Evolutionary conservation across 176 grass and related monocot genomes (phyloP).

Genomic region (Lolium perenne): DNA sequence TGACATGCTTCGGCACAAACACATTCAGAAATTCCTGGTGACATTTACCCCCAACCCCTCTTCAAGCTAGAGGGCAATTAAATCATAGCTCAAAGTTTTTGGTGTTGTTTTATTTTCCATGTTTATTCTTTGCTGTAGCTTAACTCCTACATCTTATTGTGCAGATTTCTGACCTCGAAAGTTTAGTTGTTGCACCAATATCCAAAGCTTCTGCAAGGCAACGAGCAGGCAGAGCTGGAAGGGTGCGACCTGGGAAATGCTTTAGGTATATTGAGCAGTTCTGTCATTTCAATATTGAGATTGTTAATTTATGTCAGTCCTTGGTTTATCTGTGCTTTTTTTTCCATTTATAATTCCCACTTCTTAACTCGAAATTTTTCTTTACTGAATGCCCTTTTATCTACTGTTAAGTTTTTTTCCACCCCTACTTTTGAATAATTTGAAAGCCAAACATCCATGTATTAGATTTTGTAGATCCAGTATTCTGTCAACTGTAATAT

Average conservation of each 20-base stretch:
- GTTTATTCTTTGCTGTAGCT: constrained; percentile 13
- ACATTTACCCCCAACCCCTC: not conserved
- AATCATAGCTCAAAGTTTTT: constrained; percentile 16
- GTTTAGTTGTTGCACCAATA: constrained; percentile 89
- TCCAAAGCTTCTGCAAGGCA: constrained; percentile 97
- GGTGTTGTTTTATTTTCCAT: not conserved
- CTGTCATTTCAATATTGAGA: constrained; percentile 6
- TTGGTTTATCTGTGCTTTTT: constrained; percentile 1
- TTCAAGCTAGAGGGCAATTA: not conserved
- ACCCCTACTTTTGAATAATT: constrained; percentile 29
- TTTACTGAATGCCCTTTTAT: constrained; percentile 7
- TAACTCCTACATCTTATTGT: constrained; percentile 20
- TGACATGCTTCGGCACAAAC: not conserved
- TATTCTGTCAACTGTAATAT: not conserved
- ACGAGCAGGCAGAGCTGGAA: constrained; percentile 93
- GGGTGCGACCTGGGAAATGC: constrained; percentile 92
- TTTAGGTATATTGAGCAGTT: constrained; percentile 62
- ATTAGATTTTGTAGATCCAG: not conserved
- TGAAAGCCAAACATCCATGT: constrained; percentile 3
- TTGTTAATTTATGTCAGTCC: constrained; percentile 8
- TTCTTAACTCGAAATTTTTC: not conserved
- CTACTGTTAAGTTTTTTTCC: not conserved
- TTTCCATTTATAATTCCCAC: constrained; percentile 1
- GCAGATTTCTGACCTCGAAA: constrained; percentile 92
- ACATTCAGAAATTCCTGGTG: not conserved